Evolutionary conservation across 257 asterid species (phyloP), one percentile per base, ranked within the genome.

Genomic region (Eustoma russellianum): DNA sequence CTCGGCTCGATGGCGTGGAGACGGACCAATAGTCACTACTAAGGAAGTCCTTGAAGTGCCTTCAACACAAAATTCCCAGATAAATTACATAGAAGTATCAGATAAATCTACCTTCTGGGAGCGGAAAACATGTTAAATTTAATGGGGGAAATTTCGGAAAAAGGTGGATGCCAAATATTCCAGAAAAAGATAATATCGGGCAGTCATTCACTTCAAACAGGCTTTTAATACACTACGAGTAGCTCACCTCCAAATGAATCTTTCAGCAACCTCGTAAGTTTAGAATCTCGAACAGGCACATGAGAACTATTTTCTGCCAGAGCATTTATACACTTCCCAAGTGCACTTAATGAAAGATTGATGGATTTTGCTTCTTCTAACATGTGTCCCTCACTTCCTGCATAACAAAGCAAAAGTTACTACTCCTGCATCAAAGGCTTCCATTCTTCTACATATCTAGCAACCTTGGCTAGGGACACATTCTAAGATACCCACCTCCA

Each of bases 1-100:
- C 83, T 92, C 97, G 56, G 95, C 92, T 61, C 97, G 94, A 85
- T 92, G 99, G 60, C 97, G 94, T 33, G 99, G 97, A 54, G 99
- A 92, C 48, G 97, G 99, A 16, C 99, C 99, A 58, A 92, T 77
- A 48, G 97, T 85, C 59, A 92, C 76, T 73, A 92, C 70, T 64
- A 92, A 74, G 48, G 99, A 92, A 54, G 99, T 92, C 77, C 97
- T 85, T 43, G 99, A 88, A 50, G 99, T 83, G 59, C 99, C 99
- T 92, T 83, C 70, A 24, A 67, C 50, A 51, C n/a, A 34, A 35
- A 24, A 48, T 13, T 9, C 34, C 18, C 48, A 10, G 8, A 40
- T 47, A 53, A 52, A 38, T 33, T 62, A 17, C 46, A 11, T 46
- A 7, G 16, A 16, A 33, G 35, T 5, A 14, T 13, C 52, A 17